Evolutionary conservation across 2,329 filamentous ascomycete genomes (phyloP).

Genomic region (Exserohilum turcica): DNA sequence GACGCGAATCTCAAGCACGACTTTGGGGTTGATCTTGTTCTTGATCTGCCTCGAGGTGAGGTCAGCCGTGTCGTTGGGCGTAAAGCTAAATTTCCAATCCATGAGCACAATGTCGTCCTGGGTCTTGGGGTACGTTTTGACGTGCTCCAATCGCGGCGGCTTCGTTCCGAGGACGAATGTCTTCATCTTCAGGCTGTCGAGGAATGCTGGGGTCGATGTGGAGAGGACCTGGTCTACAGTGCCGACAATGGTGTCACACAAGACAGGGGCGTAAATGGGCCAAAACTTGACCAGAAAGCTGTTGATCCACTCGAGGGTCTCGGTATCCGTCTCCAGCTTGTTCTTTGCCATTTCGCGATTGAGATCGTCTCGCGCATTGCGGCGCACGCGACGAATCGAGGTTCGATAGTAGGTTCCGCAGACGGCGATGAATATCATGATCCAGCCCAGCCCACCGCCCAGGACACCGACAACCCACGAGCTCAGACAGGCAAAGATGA

Average conservation of each 20-base stretch:
- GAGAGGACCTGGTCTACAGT: constrained; percentile 96
- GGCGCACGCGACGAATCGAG: constrained; percentile 86
- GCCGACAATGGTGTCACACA: constrained; percentile 88
- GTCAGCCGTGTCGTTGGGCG: constrained; percentile 89
- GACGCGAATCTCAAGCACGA: constrained; percentile 91
- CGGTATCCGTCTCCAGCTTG: constrained; percentile 84
- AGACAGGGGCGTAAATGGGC: constrained; percentile 95
- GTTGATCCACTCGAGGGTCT: constrained; percentile 98
- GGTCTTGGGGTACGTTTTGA: constrained; percentile 95
- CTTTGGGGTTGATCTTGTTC: constrained; percentile 96
- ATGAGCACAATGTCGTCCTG: constrained; percentile 96
- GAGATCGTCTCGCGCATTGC: constrained; percentile 95
- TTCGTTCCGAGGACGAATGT: constrained; percentile 94
- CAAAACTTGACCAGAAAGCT: constrained; percentile 98
- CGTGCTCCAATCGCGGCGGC: constrained; percentile 93
- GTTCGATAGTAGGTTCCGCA: constrained; percentile 97
- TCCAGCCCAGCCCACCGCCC: constrained; percentile 89
- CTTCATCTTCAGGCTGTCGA: constrained; percentile 92
- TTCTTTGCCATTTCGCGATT: constrained; percentile 86
- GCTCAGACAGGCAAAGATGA: constrained; percentile 85
- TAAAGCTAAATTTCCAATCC: constrained; percentile 99
- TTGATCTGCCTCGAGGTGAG: constrained; percentile 88
- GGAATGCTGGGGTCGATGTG: constrained; percentile 85
- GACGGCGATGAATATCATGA: constrained; percentile 88
- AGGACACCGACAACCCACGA: constrained; percentile 91